A percentile compares a stretch with the other conserved stretches of the same genome.
These are phyloP conservation scores for Calonectria montana DNA, from an alignment of 2,329 filamentous ascomycete genomes.

Conservation along the genomic window DNA sequence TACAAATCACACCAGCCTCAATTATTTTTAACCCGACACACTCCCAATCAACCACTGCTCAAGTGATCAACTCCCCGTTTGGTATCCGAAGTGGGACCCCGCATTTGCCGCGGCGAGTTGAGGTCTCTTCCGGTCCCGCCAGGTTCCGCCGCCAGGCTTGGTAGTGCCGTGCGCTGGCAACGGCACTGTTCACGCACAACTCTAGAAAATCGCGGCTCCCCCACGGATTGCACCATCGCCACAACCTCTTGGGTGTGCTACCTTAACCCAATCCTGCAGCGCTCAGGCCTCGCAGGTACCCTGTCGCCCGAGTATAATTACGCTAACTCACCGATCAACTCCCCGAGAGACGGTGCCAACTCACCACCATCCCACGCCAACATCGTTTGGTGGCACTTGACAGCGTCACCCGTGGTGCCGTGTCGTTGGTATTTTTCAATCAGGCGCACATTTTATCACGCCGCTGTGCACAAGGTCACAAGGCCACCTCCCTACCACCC, in stretches of 20 bases:
- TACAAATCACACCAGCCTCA: neutral
- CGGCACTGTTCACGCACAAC: slow-evolving; percentile 35
- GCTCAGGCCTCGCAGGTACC: slow-evolving; percentile 4
- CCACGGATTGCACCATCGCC: slow-evolving; percentile 41
- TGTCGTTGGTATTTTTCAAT: neutral
- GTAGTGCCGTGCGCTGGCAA: slow-evolving; percentile 30
- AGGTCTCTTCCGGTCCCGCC: slow-evolving; percentile 22
- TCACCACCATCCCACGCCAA: slow-evolving; percentile 20
- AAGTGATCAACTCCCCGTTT: slow-evolving; percentile 14
- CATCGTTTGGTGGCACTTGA: slow-evolving; percentile 21
- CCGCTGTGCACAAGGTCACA: neutral
- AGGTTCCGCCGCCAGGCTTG: slow-evolving; percentile 9
- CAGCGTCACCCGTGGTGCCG: slow-evolving; percentile 1
- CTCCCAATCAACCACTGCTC: neutral
- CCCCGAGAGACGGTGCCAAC: slow-evolving; percentile 20
- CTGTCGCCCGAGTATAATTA: slow-evolving; percentile 14
- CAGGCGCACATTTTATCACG: neutral
- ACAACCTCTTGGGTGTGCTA: slow-evolving; percentile 25
- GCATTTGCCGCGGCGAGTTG: slow-evolving; percentile 30
- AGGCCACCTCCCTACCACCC: neutral
- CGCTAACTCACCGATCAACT: slow-evolving; percentile 23
- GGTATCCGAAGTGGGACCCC: slow-evolving; percentile 30
- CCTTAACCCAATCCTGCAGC: slow-evolving; percentile 24
- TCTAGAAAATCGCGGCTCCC: slow-evolving; percentile 35
- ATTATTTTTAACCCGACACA: neutral